Percentiles rank a stretch among this genome's conserved stretches.
These are phyloP conservation scores for Davidsoniella eucalypti DNA, from an alignment of 2,329 filamentous ascomycete species.

Conservation along the genomic window DNA sequence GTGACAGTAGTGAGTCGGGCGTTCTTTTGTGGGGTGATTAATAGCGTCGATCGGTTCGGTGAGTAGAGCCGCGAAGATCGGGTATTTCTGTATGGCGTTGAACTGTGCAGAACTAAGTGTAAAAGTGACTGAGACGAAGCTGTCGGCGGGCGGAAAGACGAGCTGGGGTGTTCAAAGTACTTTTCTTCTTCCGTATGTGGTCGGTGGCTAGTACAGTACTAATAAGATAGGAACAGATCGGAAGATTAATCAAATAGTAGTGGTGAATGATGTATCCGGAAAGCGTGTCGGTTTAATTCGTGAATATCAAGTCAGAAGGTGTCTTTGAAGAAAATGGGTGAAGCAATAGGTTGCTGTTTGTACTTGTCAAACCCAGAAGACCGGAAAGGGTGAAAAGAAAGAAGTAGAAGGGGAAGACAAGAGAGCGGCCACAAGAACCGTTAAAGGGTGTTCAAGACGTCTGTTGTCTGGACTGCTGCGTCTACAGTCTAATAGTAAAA, in stretches of 20 bases:
- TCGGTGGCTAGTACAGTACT: background rate
- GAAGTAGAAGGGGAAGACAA: background rate
- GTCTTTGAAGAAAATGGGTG: background rate
- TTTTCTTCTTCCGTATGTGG: background rate
- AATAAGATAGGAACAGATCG: too few relatives aligned
- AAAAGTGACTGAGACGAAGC: too few relatives aligned
- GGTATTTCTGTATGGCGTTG: background rate
- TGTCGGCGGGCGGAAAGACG: too few relatives aligned
- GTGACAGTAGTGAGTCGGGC: background rate
- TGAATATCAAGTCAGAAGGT: background rate
- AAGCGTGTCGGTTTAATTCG: background rate
- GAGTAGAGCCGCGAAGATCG: background rate
- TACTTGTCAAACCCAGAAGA: slow-evolving; percentile 3
- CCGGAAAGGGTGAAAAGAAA: slow-evolving; percentile 2
- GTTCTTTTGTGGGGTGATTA: background rate
- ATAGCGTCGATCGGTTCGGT: background rate
- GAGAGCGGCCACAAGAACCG: slow-evolving; percentile 1
- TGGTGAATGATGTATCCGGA: background rate
- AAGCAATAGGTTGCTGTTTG: background rate
- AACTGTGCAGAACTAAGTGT: background rate
- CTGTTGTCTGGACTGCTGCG: background rate
- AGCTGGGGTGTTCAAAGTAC: too few relatives aligned
- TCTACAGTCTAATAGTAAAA: background rate
- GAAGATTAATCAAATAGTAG: background rate
- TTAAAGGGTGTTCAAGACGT: slow-evolving; percentile 2